Base-by-base conservation (phyloP, 441 rosid species). In the Jatropha podagrica region DNA sequence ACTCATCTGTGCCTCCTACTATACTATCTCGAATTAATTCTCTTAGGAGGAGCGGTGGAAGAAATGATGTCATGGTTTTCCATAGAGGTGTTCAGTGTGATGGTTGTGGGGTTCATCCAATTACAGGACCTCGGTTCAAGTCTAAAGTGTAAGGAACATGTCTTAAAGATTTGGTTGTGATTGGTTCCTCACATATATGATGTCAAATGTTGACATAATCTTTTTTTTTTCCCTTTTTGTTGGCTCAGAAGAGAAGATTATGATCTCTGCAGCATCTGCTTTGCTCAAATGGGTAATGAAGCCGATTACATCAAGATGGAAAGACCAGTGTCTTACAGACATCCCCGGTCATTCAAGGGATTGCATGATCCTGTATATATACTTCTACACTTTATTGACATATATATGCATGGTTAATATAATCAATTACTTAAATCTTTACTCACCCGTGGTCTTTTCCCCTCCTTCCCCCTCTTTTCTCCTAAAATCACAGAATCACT, bases 241-340 rank as follows among this genome's bases (percentile, higher is more conserved):
- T 59, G 20, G 17, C 87, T 79, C 93, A 96, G 99, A 46, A 86
- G 84, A 81, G 88, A 84, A 44, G 83, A 96, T 84, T 96, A 85
- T 83, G 98, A 96, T 80, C 93, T 96, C 20, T 96, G 99, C 88
- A 84, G 81, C 80, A 85, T 89, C 74, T 96, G 99, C 86, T 92
- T 88, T 71, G 65, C 85, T 1, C 86, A 85, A 72, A 85, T 88
- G 87, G 99, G 97, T 60, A 86, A 80, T 20, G 96, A 80, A 67
- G 78, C 80, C 65, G 97, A 96, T 63, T 96, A 91, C 81, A 79
- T 77, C 38, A 85, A 87, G 82, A 86, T 96, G 71, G 97, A 92
- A 68, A 85, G 81, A 83, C 98, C 99, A 5, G 44, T 80, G 66
- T 67, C 81, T 71, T 71, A 68, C 76, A 81, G 86, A 5, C 85